Conservation (phyloP, 2,329 filamentous ascomycete species). For the Endoconidiophora polonica region DNA sequence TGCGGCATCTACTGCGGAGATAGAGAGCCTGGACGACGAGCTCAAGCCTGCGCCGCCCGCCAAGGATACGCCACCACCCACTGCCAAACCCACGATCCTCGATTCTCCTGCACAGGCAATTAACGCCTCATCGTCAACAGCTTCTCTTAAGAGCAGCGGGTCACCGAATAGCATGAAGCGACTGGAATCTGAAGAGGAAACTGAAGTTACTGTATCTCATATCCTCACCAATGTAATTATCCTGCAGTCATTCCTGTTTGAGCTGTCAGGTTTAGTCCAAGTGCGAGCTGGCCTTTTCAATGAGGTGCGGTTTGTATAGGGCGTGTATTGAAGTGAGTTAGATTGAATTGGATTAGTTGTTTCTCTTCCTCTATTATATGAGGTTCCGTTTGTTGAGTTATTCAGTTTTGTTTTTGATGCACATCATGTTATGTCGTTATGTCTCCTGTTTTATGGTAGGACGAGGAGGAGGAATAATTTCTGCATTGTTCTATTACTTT, state of each 20-base stretch:
- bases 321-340: too few species aligned
- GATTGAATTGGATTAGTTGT: too few species aligned
- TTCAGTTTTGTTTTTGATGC: not conserved
- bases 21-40: slow-evolving; percentile 10
- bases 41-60: slow-evolving; percentile 11
- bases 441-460: not conserved
- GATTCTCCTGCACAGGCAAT: too few species aligned
- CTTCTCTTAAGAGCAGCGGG: too few species aligned
- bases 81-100: slow-evolving; percentile 6
- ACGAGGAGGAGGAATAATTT: too few species aligned
- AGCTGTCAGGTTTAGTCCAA: slow-evolving; percentile 59
- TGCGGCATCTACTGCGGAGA: not conserved
- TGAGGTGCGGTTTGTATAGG: slow-evolving; percentile 45
- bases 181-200: slow-evolving; percentile 14
- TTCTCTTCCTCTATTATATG: not conserved
- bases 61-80: slow-evolving; percentile 15
- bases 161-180: slow-evolving; percentile 16
- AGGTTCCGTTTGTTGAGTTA: not conserved
- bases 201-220: slow-evolving; percentile 54
- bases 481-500: too few species aligned
- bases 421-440: not conserved
- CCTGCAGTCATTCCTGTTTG: slow-evolving; percentile 63
- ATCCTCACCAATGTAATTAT: slow-evolving; percentile 66
- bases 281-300: slow-evolving; percentile 60
- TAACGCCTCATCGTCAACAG: too few species aligned